phyloP scores from a whole-genome alignment of 495 filamentous ascomycete genomes.

The Lineolata rhizophorae region DNA sequence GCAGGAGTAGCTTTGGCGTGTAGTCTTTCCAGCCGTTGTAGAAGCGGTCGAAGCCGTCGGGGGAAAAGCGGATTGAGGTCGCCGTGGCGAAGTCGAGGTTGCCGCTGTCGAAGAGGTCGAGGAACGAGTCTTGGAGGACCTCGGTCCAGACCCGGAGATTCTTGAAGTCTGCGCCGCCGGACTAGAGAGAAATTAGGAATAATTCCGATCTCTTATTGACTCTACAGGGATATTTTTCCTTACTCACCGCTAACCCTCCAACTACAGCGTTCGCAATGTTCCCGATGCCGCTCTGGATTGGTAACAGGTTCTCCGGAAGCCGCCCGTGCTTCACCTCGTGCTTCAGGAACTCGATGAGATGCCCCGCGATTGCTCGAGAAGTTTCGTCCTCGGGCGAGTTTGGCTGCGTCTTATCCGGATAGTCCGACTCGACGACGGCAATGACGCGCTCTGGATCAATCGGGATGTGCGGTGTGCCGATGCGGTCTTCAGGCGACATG shows the following conservation, averaged over 20 bases:
- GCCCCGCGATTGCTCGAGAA: constrained; percentile 49
- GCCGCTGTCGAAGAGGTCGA: constrained; percentile 82
- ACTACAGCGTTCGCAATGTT: constrained; percentile 92
- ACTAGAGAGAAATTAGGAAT: no score
- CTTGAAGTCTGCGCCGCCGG: constrained; percentile 50
- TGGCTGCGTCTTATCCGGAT: constrained; percentile 57
- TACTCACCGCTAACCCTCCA: constrained; percentile 45
- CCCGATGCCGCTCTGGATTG: constrained; percentile 75
- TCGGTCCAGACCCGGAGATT: constrained; percentile 89
- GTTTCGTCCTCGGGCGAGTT: constrained; percentile 56
- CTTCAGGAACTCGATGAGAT: constrained; percentile 72
- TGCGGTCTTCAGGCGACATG: constrained; percentile 57
- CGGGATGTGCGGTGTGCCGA: constrained; percentile 68
- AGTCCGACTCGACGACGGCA: constrained; percentile 66
- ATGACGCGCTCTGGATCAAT: constrained; percentile 76
- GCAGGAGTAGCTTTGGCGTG: constrained; percentile 63
- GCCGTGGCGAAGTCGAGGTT: constrained; percentile 81
- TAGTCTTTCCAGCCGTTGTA: constrained; percentile 72
- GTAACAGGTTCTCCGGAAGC: constrained; percentile 55
- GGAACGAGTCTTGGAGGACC: constrained; percentile 82
- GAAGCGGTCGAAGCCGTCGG: constrained; percentile 81
- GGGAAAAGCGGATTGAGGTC: constrained; percentile 79
- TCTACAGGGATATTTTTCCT: background rate
- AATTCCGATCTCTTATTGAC: constrained; percentile 2
- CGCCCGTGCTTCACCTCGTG: constrained; percentile 61